Percentiles rank a stretch among this genome's conserved stretches.
phyloP scores from a whole-genome alignment of 768 basidiomycete species.

The Lactarius pseudohatsudake region DNA sequence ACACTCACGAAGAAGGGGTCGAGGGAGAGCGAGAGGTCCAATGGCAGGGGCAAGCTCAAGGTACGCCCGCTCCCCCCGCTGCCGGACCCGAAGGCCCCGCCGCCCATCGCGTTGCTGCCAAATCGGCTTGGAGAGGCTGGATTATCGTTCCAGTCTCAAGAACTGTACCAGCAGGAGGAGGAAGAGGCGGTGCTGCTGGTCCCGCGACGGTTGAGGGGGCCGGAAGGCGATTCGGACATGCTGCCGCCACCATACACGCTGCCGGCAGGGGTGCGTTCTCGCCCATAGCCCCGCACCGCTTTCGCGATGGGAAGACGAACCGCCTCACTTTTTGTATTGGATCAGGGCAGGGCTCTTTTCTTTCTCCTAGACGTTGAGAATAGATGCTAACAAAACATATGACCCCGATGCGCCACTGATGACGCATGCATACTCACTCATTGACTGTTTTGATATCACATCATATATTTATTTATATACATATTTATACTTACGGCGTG shows the following conservation, averaged over 20 bases:
- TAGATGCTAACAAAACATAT: not conserved
- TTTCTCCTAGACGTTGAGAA: not conserved
- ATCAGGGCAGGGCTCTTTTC: not conserved
- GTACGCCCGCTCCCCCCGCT: not conserved
- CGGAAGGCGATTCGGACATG: not conserved
- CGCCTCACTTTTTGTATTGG: not conserved
- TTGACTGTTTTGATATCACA: not conserved
- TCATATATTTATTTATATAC: not conserved
- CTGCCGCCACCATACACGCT: slow-evolving; percentile 16
- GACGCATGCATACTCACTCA: not conserved
- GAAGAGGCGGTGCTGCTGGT: not conserved
- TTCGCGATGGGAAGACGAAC: not conserved
- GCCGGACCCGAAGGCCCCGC: not conserved
- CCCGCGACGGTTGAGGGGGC: not conserved
- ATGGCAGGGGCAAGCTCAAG: not conserved
- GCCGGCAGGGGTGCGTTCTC: not conserved
- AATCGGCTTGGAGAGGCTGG: slow-evolving; percentile 1
- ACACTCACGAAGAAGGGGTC: no score
- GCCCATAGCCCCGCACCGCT: not conserved
- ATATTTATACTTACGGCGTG: not conserved
- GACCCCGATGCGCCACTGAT: not conserved
- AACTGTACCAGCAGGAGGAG: not conserved
- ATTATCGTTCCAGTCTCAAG: no score
- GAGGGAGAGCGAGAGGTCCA: not conserved
- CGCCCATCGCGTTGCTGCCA: not conserved